Conservation (phyloP, 2,329 filamentous ascomycete species). For the Pseudocercospora cruenta region DNA sequence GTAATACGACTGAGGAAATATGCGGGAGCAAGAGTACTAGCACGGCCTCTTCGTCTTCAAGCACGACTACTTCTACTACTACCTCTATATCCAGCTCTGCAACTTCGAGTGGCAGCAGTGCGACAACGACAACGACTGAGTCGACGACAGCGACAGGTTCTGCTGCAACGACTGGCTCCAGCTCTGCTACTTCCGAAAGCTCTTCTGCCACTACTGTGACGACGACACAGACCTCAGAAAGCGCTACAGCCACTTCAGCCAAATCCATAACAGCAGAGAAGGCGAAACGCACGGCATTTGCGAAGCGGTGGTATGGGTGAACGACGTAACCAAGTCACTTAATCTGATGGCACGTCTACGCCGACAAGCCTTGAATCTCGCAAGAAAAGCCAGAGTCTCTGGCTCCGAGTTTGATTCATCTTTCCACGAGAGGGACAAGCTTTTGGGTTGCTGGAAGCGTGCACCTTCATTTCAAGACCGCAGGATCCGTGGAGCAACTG, state of each 20-base stretch:
- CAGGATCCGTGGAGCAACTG: too few species aligned
- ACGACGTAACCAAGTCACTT: background rate
- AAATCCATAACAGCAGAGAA: background rate
- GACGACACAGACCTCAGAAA: background rate
- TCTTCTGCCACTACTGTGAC: background rate
- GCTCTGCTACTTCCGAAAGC: background rate
- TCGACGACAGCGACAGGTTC: background rate
- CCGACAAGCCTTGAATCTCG: too few species aligned
- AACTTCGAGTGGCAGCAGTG: background rate
- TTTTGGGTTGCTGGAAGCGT: too few species aligned
- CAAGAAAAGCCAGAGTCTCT: too few species aligned
- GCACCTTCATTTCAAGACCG: too few species aligned
- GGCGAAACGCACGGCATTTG: background rate
- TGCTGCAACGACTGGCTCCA: background rate
- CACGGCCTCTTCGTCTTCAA: slow-evolving; percentile 5
- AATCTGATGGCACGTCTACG: too few species aligned
- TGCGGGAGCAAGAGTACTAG: slow-evolving; percentile 8
- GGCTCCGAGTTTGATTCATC: too few species aligned
- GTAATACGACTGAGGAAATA: slow-evolving; percentile 16
- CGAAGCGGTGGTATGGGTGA: background rate
- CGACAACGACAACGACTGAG: background rate
- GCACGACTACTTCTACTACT: background rate
- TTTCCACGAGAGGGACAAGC: too few species aligned
- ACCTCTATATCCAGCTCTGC: background rate
- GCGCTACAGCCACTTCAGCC: background rate